Evolutionary conservation across 371 early-diverging fungal genomes (phyloP).

Genomic region (Actinomucor elegans): DNA sequence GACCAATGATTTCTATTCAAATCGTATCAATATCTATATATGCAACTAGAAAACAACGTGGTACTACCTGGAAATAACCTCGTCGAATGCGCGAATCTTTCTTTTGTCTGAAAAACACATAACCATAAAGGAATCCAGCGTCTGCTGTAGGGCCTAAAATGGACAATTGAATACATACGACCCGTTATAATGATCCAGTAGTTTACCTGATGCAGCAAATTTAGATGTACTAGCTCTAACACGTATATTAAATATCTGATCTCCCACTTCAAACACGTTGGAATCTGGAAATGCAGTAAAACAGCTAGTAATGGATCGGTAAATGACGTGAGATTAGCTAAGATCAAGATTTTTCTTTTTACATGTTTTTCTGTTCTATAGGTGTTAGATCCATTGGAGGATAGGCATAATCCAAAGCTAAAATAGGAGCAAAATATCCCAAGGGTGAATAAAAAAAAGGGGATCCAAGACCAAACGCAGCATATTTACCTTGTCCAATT

Average conservation of each 20-base stretch:
- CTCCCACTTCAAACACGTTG: slow-evolving; percentile 88
- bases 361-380: slow-evolving; percentile 83
- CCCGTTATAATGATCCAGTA: no score
- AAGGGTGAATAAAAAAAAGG: neutral
- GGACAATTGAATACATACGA: slow-evolving; percentile 1
- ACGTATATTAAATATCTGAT: slow-evolving; percentile 88
- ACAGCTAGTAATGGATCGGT: slow-evolving; percentile 54
- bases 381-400: slow-evolving; percentile 78
- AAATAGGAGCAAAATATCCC: neutral
- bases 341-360: no score
- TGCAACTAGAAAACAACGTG: no score
- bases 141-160: slow-evolving; percentile 59
- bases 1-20: slow-evolving; percentile 78
- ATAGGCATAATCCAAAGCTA: slow-evolving; percentile 83
- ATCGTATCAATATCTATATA: no score
- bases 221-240: slow-evolving; percentile 69
- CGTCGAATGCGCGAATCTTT: slow-evolving; percentile 81
- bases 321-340: no score
- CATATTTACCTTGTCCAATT: slow-evolving; percentile 75
- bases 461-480: neutral
- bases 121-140: slow-evolving; percentile 84
- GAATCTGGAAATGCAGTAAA: slow-evolving; percentile 97
- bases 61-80: slow-evolving; percentile 83
- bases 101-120: slow-evolving; percentile 94
- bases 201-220: slow-evolving; percentile 61